Evolutionary conservation across 257 asterid genomes (phyloP).

Genomic region (Nicotiana sylvestris): DNA sequence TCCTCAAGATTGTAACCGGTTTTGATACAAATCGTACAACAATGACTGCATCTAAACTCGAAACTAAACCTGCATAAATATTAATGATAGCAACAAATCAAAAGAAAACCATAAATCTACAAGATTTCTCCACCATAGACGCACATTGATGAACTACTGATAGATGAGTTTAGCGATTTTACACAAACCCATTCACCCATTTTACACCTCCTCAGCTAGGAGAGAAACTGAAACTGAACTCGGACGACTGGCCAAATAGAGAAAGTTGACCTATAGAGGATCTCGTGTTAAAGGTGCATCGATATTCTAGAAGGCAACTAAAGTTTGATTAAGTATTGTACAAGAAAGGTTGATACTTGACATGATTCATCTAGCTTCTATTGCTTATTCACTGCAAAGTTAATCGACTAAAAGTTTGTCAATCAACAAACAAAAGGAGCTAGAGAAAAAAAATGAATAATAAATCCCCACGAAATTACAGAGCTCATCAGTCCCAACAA

Average conservation of each 20-base stretch:
- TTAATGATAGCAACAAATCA: background rate
- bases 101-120: background rate
- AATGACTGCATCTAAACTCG: background rate
- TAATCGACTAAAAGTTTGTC: background rate
- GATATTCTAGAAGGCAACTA: background rate
- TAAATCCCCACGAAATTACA: background rate
- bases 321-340: background rate
- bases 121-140: background rate
- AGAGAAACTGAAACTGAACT: background rate
- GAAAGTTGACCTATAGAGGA: background rate
- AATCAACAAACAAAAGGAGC: background rate
- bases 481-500: background rate
- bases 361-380: background rate
- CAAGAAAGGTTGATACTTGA: background rate
- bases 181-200: background rate
- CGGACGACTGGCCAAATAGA: background rate
- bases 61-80: background rate
- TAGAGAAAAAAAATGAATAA: background rate
- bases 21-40: constrained; percentile 9
- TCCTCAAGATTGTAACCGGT: background rate
- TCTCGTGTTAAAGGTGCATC: background rate
- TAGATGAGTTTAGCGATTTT: background rate
- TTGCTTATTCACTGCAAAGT: background rate
- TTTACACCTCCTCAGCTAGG: background rate
- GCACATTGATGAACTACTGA: background rate